Percentiles rank a stretch among this genome's conserved stretches.
phyloP scores from a whole-genome alignment of 331 rosid species.

The Telfairia occidentalis region DNA sequence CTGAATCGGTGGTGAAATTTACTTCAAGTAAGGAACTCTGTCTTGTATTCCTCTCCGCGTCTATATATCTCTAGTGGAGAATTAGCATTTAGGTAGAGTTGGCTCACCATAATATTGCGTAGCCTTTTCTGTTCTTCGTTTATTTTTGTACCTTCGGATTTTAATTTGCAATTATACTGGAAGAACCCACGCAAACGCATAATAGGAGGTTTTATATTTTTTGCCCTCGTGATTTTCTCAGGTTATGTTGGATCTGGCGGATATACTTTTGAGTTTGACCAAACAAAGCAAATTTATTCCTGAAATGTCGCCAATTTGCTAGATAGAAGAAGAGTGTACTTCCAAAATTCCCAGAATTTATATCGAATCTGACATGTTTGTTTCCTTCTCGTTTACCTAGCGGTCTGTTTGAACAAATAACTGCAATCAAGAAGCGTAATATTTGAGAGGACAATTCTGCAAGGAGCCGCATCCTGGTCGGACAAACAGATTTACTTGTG shows the following conservation, averaged over 20 bases:
- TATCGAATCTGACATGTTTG: neutral
- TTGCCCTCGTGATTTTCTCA: neutral
- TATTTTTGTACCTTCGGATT: neutral
- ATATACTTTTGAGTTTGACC: neutral
- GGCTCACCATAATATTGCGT: neutral
- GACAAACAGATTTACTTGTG: neutral
- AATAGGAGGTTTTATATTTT: neutral
- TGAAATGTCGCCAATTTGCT: neutral
- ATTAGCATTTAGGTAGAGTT: neutral
- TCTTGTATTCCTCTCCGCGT: neutral
- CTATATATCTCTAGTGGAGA: neutral
- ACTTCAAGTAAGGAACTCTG: neutral
- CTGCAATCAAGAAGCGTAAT: neutral
- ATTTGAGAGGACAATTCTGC: neutral
- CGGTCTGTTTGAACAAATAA: conserved; percentile 3
- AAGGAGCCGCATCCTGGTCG: neutral
- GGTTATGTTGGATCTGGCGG: neutral
- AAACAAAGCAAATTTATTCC: neutral
- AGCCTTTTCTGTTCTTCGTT: neutral
- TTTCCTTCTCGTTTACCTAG: neutral
- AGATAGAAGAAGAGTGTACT: neutral
- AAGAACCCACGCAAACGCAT: neutral
- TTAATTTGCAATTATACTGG: neutral
- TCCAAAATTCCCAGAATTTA: neutral
- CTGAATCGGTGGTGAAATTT: neutral